Percentiles rank a stretch among this genome's conserved stretches.
These are phyloP conservation scores for Litchi chinensis DNA, from an alignment of 345 rosid species.

Conservation along the genomic window DNA sequence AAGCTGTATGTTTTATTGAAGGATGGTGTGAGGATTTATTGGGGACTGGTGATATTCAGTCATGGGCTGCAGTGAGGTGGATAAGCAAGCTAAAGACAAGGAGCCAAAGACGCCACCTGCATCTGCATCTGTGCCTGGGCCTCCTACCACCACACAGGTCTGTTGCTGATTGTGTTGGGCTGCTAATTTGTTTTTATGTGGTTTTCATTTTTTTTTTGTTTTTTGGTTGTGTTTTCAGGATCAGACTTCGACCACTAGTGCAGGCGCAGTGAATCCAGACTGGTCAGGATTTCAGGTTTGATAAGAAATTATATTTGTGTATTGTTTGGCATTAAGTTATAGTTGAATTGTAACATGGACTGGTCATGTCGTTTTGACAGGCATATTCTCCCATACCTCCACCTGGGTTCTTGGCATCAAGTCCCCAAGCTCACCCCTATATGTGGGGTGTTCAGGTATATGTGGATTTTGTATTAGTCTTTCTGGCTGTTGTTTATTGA, in stretches of 20 bases:
- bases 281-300: conserved; percentile 98
- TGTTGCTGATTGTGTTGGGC: conserved; percentile 15
- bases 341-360: conserved; percentile 20
- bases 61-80: conserved; percentile 75
- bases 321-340: conserved; percentile 16
- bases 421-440: conserved; percentile 97
- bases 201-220: not conserved
- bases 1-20: conserved; percentile 31
- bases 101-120: conserved; percentile 56
- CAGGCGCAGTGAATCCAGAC: conserved; percentile 74
- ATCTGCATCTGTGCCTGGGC: not conserved
- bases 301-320: conserved; percentile 14
- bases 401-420: conserved; percentile 93
- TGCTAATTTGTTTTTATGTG: conserved; percentile 11
- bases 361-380: conserved; percentile 43
- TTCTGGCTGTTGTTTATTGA: not conserved
- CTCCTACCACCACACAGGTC: conserved; percentile 70
- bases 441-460: conserved; percentile 99
- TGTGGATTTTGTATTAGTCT: conserved; percentile 12
- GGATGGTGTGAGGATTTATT: conserved; percentile 46
- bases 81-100: conserved; percentile 73
- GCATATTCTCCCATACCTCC: conserved; percentile 94
- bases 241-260: conserved; percentile 55
- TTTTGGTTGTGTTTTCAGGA: conserved; percentile 53
- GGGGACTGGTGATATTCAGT: conserved; percentile 25